Conservation (phyloP, 1,284 basidiomycete genomes). For the Puccinia triticina region DNA sequence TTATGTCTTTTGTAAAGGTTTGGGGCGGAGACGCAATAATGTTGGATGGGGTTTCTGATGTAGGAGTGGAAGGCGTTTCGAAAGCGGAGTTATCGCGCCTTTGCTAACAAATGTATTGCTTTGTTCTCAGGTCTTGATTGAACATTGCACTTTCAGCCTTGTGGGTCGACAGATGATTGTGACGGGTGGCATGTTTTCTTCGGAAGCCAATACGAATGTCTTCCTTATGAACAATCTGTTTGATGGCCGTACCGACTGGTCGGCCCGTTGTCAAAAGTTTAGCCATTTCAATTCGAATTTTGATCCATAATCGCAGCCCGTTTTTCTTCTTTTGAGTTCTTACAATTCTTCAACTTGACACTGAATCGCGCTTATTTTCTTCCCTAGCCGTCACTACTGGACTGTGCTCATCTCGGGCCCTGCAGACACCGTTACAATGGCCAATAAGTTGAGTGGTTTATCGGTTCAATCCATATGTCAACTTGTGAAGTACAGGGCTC, state of each 20-base stretch:
- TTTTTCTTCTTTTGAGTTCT: not conserved
- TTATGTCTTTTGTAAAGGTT: slow-evolving; percentile 11
- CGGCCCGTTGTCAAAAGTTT: slow-evolving; percentile 31
- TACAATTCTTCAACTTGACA: too few species aligned
- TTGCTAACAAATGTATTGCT: not conserved
- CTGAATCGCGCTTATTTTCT: not conserved
- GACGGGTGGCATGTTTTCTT: not conserved
- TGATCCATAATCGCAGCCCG: not conserved
- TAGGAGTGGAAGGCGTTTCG: not conserved
- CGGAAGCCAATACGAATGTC: not conserved
- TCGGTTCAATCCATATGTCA: not conserved
- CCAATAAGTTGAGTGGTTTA: slow-evolving; percentile 39
- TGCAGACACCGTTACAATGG: slow-evolving; percentile 34
- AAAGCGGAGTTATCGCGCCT: not conserved
- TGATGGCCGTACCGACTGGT: slow-evolving; percentile 32
- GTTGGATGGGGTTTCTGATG: slow-evolving; percentile 25
- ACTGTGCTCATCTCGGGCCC: slow-evolving; percentile 16
- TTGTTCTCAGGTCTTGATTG: slow-evolving; percentile 27
- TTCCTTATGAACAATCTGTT: slow-evolving; percentile 35
- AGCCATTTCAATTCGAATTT: not conserved
- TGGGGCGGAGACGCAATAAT: slow-evolving; percentile 45
- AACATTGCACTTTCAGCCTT: slow-evolving; percentile 48
- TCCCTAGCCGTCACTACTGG: slow-evolving; percentile 43
- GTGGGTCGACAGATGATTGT: slow-evolving; percentile 48
- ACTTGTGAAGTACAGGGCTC: not conserved